Evolutionary conservation across 202 grass and related monocot genomes (phyloP).

Genomic region (Carex arenaria): DNA sequence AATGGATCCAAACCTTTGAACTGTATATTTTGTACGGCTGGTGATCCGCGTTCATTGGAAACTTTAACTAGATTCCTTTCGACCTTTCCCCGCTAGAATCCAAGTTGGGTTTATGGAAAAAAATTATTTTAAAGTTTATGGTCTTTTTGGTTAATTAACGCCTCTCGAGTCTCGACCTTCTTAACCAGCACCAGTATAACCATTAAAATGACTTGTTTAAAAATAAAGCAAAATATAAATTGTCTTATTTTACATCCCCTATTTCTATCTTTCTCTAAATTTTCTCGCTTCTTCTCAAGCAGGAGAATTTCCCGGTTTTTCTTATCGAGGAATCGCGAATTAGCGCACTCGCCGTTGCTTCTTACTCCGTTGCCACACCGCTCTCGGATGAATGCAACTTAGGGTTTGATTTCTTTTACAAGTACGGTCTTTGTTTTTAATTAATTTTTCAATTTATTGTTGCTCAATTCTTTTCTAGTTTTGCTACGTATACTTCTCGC

Average conservation of each 20-base stretch:
- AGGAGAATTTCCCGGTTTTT: neutral
- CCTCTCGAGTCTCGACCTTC: neutral
- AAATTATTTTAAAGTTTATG: neutral
- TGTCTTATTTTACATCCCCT: neutral
- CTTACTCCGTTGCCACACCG: neutral
- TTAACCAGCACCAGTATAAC: neutral
- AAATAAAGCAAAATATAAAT: neutral
- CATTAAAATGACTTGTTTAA: neutral
- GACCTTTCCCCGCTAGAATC: neutral
- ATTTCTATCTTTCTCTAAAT: neutral
- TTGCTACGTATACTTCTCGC: neutral
- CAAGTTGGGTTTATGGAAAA: neutral
- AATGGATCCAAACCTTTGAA: no score
- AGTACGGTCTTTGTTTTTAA: neutral
- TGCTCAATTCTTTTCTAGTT: neutral
- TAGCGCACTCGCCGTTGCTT: neutral
- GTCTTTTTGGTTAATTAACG: slow-evolving; percentile 12
- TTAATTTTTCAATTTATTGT: neutral
- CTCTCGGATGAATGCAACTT: slow-evolving; percentile 1
- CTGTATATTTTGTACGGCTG: neutral
- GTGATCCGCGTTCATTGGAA: neutral
- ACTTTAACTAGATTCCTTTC: neutral
- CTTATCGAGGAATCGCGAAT: neutral
- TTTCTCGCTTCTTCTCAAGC: neutral
- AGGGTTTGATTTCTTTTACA: neutral